Evolutionary conservation across 2,329 filamentous ascomycete genomes (phyloP).

Genomic region (Periconia sp.): DNA sequence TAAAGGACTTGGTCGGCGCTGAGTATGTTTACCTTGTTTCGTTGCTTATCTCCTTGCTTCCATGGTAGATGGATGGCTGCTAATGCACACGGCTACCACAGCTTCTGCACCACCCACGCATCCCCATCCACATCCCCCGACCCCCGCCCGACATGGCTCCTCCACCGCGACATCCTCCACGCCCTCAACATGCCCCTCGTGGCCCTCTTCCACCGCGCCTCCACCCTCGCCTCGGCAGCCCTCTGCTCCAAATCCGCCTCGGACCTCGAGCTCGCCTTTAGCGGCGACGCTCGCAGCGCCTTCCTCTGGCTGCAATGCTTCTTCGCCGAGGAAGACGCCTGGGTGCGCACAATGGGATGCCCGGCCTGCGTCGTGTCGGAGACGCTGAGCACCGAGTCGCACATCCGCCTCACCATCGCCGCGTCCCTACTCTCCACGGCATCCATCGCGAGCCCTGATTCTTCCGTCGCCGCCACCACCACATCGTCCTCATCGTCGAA

Average conservation of each 20-base stretch:
- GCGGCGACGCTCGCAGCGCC: conserved; percentile 57
- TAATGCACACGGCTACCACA: conserved; percentile 15
- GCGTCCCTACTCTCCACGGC: conserved; percentile 50
- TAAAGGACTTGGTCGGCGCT: conserved; percentile 38
- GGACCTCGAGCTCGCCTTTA: conserved; percentile 60
- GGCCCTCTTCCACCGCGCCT: conserved; percentile 58
- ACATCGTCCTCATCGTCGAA: conserved; percentile 13
- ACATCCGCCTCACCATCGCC: conserved; percentile 51
- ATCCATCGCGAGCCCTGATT: conserved; percentile 18
- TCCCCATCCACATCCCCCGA: conserved; percentile 24
- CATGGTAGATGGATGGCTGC: too few species aligned
- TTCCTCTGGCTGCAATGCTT: conserved; percentile 64
- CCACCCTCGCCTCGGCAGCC: conserved; percentile 52
- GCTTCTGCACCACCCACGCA: conserved; percentile 49
- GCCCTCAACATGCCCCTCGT: conserved; percentile 61
- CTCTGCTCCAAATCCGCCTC: conserved; percentile 46
- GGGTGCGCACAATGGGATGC: conserved; percentile 59
- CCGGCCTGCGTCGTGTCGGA: conserved; percentile 52
- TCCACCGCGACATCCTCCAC: conserved; percentile 62
- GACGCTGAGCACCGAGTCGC: conserved; percentile 50
- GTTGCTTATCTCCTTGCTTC: neutral
- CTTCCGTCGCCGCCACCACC: conserved; percentile 11
- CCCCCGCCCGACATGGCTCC: conserved; percentile 46
- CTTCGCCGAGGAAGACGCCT: conserved; percentile 58
- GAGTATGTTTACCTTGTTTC: conserved; percentile 35